Base-by-base conservation (phyloP, 2,329 filamentous ascomycete species). In the Diaporthe vaccinii region DNA sequence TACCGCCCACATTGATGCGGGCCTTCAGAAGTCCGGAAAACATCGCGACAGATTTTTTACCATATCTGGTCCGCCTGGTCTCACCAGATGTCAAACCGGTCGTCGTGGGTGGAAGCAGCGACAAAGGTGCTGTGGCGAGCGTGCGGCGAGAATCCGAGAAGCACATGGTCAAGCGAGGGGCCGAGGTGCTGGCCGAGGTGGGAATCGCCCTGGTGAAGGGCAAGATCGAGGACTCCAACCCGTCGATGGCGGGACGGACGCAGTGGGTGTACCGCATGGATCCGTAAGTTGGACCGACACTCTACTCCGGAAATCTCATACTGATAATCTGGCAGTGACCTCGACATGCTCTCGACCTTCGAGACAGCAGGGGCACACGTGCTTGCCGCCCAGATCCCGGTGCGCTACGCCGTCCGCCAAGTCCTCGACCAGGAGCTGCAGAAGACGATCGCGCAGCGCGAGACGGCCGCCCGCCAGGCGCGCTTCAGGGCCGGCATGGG, bases 251-350 rank as follows among this genome's bases (percentile, higher is more conserved):
- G 28, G 87, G 88, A 74, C 89, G 91, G 46, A 85, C 88, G 25
- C 89, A 91, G 78, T 98, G 92, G 89, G 93, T 98, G 12, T 98
- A 98, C 84, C 92, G 97, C 72, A 96, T 99, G 94, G 96, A 98
- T 81, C 97, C 97, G 89, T 96, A 86, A 89, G 93, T 92, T 39
- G 31, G 49, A 36, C 74, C 62, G 58, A 20, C 41, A 17, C 25
- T 53, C 28, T 53, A 39, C 68, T 15, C 7, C 10, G 14, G 6
- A 34, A 36, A 34, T 2, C 44, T 10, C 14, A 34, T 49, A 55
- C 74, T 71, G 58, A 77, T 55, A 31, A 76, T 39, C 44, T 41
- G n/a, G 3, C 57, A 91, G 90, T 61, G 88, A 91, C 74, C 88
- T 99, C n/a, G 97, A 99, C 83, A 87, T 90, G 12, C 88, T 98